Conservation (phyloP, 768 basidiomycete species). For the Xerocomellus intermedius region DNA sequence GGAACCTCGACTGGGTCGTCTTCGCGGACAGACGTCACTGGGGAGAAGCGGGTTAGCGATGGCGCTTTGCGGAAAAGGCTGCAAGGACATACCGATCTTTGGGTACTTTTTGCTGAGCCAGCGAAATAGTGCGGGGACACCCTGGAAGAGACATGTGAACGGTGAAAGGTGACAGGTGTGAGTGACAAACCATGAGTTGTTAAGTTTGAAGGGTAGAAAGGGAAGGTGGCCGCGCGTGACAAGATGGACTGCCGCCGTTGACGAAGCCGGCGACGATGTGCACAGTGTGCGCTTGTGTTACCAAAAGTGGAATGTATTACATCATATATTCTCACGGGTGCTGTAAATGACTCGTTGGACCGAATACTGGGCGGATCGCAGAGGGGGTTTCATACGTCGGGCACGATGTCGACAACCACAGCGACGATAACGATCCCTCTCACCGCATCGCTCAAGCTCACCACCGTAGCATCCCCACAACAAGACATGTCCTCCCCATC, state of each 20-base stretch:
- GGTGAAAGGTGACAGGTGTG: neutral
- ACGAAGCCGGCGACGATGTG: neutral
- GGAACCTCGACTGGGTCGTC: conserved; percentile 75
- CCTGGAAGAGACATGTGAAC: conserved; percentile 46
- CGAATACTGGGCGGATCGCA: too few relatives aligned
- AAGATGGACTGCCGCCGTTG: neutral
- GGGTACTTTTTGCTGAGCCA: conserved; percentile 99
- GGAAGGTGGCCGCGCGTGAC: neutral
- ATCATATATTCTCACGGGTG: conserved; percentile 18
- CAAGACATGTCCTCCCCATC: conserved; percentile 5
- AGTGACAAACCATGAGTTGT: conserved; percentile 22
- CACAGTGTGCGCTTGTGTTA: neutral
- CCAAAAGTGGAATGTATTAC: conserved; percentile 17
- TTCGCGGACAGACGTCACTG: conserved; percentile 79
- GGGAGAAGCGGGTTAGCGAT: neutral
- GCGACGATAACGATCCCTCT: conserved; percentile 13
- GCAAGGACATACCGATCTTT: conserved; percentile 72
- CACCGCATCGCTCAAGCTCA: conserved; percentile 20
- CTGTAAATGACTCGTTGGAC: conserved; percentile 12
- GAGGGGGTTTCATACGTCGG: neutral
- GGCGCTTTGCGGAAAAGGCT: neutral
- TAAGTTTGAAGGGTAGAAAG: neutral
- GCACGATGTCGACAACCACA: conserved; percentile 26
- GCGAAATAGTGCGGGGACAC: conserved; percentile 96
- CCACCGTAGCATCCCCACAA: neutral